Percentiles rank a stretch among this genome's conserved stretches.
Evolutionary conservation across 1,284 basidiomycete species (phyloP).

Genomic region (Tilletia walkeri): DNA sequence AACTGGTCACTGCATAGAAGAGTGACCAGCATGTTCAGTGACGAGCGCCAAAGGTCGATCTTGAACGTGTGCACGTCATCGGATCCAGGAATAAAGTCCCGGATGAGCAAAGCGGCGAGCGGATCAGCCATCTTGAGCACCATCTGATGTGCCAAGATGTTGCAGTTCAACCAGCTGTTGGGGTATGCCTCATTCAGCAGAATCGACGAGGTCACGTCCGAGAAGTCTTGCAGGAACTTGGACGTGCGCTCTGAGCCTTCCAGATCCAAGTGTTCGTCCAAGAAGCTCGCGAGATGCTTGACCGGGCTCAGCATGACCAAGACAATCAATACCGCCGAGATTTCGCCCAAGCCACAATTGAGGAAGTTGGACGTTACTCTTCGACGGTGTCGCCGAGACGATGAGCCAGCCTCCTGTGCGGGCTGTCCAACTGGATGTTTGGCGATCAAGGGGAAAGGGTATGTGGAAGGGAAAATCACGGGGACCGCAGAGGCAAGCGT

Average conservation of each 20-base stretch:
- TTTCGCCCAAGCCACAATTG: conserved; percentile 80
- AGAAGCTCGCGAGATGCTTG: conserved; percentile 74
- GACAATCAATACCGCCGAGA: conserved; percentile 78
- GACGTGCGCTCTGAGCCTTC: conserved; percentile 60
- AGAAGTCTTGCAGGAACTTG: conserved; percentile 71
- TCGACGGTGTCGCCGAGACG: conserved; percentile 31
- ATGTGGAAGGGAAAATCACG: conserved; percentile 85
- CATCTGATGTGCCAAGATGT: conserved; percentile 82
- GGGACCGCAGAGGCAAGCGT: conserved; percentile 69
- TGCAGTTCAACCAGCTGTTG: conserved; percentile 85
- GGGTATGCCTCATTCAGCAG: conserved; percentile 86
- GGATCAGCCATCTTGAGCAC: conserved; percentile 84
- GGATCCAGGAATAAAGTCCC: conserved; percentile 73
- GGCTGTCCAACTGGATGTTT: conserved; percentile 62
- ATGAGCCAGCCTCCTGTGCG: conserved; percentile 31
- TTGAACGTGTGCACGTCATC: conserved; percentile 70
- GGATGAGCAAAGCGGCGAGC: conserved; percentile 72
- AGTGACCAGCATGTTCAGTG: conserved; percentile 77
- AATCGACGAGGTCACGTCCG: conserved; percentile 78
- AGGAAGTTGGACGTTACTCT: conserved; percentile 58
- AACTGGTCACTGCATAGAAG: conserved; percentile 84
- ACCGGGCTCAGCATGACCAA: conserved; percentile 76
- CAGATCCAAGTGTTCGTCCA: conserved; percentile 58
- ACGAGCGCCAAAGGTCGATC: conserved; percentile 74
- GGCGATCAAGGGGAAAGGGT: conserved; percentile 82